Conservation (phyloP, 345 rosid species). For the Microthlaspi erraticum region DNA sequence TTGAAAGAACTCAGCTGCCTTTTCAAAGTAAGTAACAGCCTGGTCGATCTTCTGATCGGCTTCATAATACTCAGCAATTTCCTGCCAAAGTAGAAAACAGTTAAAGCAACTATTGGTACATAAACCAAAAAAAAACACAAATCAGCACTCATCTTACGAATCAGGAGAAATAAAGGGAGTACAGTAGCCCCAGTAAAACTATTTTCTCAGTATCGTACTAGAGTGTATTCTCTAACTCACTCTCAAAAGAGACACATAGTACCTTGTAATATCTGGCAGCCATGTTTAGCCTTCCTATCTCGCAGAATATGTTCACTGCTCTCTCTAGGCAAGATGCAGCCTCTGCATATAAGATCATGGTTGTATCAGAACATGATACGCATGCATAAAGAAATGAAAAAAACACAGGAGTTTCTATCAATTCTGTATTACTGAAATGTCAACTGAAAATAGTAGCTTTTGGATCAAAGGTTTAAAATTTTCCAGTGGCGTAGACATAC, state of each 20-base stretch:
- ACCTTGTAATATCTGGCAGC: constrained; percentile 99
- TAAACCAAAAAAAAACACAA: background rate
- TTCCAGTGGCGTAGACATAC: constrained; percentile 45
- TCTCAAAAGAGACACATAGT: constrained; percentile 22
- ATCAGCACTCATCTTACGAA: constrained; percentile 5
- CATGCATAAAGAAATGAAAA: background rate
- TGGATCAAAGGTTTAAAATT: background rate
- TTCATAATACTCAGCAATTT: constrained; percentile 82
- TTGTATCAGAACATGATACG: constrained; percentile 11
- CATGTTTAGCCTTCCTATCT: constrained; percentile 96
- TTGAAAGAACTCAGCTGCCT: constrained; percentile 81
- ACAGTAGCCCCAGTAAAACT: background rate
- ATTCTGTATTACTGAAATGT: background rate
- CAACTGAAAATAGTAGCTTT: constrained; percentile 5
- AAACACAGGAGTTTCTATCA: background rate
- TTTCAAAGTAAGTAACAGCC: constrained; percentile 72
- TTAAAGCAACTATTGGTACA: background rate
- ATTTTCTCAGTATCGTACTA: background rate
- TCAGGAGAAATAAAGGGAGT: background rate
- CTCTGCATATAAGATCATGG: constrained; percentile 56
- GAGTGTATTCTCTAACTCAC: background rate
- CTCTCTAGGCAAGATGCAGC: constrained; percentile 87
- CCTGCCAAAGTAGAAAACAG: constrained; percentile 52
- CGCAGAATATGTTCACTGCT: constrained; percentile 83
- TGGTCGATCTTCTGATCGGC: constrained; percentile 63